Base-by-base conservation (phyloP, 441 rosid species). In the Syzygium malaccense region DNA sequence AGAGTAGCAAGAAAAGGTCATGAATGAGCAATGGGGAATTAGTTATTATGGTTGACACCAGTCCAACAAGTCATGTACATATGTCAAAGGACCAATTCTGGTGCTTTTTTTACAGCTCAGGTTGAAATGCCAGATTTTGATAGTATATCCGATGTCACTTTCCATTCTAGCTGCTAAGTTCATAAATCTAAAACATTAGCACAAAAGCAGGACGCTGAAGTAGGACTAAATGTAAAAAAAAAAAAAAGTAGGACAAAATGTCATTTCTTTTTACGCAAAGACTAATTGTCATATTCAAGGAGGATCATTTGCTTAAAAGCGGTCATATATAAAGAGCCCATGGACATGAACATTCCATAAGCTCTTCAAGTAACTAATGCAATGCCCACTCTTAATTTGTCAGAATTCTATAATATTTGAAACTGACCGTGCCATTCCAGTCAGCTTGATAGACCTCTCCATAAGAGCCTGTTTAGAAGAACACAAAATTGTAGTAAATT, bases 391-490 rank as follows among this genome's bases (percentile, higher is more conserved):
- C 33, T 14, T 53, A 33, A 51, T 83, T 79, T 15, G 49, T 32
- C 51, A 56, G 87, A 78, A 83, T 71, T 45, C 45, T 85, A 85
- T 87, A 57, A 79, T 83, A 85, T 79, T 54, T 48, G 85, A 88
- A 92, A 93, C 98, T 93, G 91, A 98, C 99, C 94, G 96, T 98
- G 95, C 98, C 99, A 93, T 97, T 94, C 99, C 98, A 95, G 89
- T 98, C 99, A 90, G 99, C 99, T 90, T 92, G 94, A 91, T 96
- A 98, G 90, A 98, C 99, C 94, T 98, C 99, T 87, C 99, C 99
- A 91, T 98, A 98, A 86, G 99, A 98, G 87, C 99, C 99, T 98
- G 91, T 68, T 86, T 90, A 92, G 88, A 92, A 89, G 86, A 90
- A 91, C 90, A 88, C 19, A 86, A 37, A 57, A 87, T 23, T 75